phyloP scores from a whole-genome alignment of 192 early-diverging fungal genomes.

The Coemansia sp. region DNA sequence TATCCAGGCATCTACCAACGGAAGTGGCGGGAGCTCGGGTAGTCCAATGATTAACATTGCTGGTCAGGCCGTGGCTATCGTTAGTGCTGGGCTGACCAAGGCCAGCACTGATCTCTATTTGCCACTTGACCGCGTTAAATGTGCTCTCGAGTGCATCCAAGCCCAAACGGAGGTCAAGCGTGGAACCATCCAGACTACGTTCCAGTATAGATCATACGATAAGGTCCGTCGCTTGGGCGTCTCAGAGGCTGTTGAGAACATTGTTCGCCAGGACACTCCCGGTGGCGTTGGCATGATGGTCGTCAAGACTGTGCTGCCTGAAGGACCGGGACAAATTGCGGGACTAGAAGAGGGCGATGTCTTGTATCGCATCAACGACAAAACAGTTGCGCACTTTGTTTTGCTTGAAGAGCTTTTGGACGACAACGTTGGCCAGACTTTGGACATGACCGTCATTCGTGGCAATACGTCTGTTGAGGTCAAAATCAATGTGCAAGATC shows the following conservation, averaged over 20 bases:
- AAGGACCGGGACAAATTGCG: constrained; percentile 61
- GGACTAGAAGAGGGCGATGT: constrained; percentile 71
- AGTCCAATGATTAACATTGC: constrained; percentile 76
- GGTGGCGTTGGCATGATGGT: constrained; percentile 70
- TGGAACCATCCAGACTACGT: constrained; percentile 73
- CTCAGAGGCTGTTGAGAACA: constrained; percentile 61
- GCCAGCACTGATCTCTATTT: constrained; percentile 74
- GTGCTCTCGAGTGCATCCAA: constrained; percentile 62
- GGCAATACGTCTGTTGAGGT: constrained; percentile 55
- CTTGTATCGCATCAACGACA: constrained; percentile 62
- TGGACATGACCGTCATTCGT: constrained; percentile 59
- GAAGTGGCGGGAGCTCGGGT: constrained; percentile 75
- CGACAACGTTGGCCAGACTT: constrained; percentile 52
- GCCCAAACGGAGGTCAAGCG: constrained; percentile 61
- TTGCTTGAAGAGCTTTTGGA: constrained; percentile 65
- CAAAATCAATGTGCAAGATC: constrained; percentile 61
- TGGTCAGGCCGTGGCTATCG: constrained; percentile 74
- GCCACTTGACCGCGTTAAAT: constrained; percentile 71
- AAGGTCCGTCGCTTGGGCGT: constrained; percentile 70
- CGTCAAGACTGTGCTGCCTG: constrained; percentile 61
- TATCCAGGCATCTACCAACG: constrained; percentile 69
- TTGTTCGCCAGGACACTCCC: constrained; percentile 61
- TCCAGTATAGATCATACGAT: constrained; percentile 69
- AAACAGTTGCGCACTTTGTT: constrained; percentile 71
- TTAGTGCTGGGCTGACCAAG: constrained; percentile 65